Evolutionary conservation across 2,329 filamentous ascomycete genomes (phyloP), one percentile per base, ranked within the genome.

Genomic region (Aspergillus jensenii): DNA sequence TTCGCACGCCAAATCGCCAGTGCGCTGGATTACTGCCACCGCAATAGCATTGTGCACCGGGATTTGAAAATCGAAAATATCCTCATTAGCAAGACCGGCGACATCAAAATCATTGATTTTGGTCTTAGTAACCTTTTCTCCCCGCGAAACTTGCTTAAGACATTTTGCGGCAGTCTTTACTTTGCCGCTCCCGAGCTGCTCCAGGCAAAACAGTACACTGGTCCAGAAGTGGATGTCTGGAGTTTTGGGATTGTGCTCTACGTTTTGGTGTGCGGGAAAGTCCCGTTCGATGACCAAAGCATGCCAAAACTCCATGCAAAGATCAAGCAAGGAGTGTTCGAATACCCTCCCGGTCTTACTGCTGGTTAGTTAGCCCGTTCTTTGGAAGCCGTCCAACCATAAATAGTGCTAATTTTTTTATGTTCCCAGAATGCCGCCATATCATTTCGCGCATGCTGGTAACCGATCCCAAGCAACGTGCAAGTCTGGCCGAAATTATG

Each of bases 11-110:
- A 99, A 78, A 98, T 99, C 65, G 92, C 93, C 35, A 97, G 93
- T 71, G 92, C 95, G 33, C 82, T 99, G 57, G 95, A 99, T 75
- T 99, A 98, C 77, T 97, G 93, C 72, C 95, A 99, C 75, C 87
- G 93, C 61, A 98, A 99, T 80, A 97, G 92, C 76, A 98, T 99
- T 65, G 95, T 98, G 23, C 95, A 99, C 74, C 88, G 95, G 51
- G 95, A 99, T 72, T 78, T 99, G 65, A 99, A 99, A 82, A 99
- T 99, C 66, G 95, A 98, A 76, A 99, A 99, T 72, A 99, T 99
- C 55, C 84, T 99, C 60, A 99, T 99, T 78, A 97, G 92, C 82
- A 98, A 98, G 81, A 97, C 90, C 2, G 95, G 95, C 41, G 95
- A 99, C 72, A 99, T 99, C 77, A 98, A 98, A 74, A 98, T 99